Conservation (phyloP, 331 rosid genomes). For the Spiraea crenata region DNA sequence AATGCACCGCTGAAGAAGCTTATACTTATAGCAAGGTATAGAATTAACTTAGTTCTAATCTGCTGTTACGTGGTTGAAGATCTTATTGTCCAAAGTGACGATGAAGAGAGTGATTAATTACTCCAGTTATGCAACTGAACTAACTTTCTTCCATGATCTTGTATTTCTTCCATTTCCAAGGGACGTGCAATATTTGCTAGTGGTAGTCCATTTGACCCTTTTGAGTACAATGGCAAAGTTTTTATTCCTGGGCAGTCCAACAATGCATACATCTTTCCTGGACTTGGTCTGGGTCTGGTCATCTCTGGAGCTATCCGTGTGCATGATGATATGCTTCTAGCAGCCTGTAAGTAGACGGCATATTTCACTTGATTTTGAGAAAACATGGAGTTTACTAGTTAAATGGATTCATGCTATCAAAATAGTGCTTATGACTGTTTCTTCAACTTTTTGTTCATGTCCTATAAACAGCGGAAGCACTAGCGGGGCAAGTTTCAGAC, state of each 20-base stretch:
- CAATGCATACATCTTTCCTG: conserved; percentile 99
- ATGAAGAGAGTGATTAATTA: neutral
- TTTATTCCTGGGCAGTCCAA: conserved; percentile 91
- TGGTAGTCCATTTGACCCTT: conserved; percentile 94
- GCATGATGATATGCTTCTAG: conserved; percentile 90
- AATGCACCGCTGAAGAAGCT: conserved; percentile 99
- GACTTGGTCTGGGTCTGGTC: conserved; percentile 86
- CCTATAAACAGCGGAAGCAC: conserved; percentile 66
- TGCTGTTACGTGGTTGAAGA: neutral
- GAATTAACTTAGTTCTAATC: neutral
- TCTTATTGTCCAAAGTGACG: neutral
- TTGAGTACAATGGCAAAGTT: conserved; percentile 71
- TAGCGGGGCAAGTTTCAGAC: conserved; percentile 72
- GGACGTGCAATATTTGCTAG: conserved; percentile 92
- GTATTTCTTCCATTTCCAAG: conserved; percentile 38
- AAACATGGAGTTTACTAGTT: neutral
- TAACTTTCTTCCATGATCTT: conserved; percentile 11
- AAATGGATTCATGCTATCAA: neutral
- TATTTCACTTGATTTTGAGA: neutral
- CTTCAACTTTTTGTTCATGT: conserved; percentile 2
- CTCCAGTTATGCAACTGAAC: neutral
- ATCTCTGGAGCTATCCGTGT: conserved; percentile 95
- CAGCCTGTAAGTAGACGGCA: conserved; percentile 73
- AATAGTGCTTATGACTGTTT: neutral
- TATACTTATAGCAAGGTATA: conserved; percentile 86